Evolutionary conservation across 2,329 filamentous ascomycete species (phyloP), one percentile per base, ranked within the genome.

Genomic region (Pyrenophora graminea): DNA sequence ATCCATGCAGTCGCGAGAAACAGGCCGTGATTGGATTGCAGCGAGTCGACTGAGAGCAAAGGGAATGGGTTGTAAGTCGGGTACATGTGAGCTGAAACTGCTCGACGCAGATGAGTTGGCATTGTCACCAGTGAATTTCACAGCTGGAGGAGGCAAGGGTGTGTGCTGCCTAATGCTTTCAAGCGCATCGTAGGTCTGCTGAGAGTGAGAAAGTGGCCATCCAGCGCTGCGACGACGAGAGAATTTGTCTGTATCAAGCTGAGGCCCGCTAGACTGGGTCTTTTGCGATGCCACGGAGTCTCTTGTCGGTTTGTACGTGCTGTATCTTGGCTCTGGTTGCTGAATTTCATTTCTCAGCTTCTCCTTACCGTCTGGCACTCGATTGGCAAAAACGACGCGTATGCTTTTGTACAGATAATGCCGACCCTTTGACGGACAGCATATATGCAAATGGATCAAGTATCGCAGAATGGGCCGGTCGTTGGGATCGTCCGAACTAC

Each of bases 361-460:
- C 74, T 97, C 93, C 69, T 97, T 96, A 34, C 91, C 93, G 63
- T 97, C 94, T 0, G 94, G 93, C 0, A 97, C 93, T 21, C 94
- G 85, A 69, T 97, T 97, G 46, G 94, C 94, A 70, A 99, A 99
- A 3, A 99, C 93, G 31, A 97, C 90, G 12, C 94, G 86, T 51
- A 97, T 89, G 63, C 85, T 91, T 65, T 94, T 95, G 77, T 97
- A 94, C 5, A 99, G 79, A 64, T 91, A 97, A 71, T 87, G 96
- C 10, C 92, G 85, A 5, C 90, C 91, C 57, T 87, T 89, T 0
- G 87, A 85, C 1, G 91, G 88, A 64, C 88, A 93, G 74, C 93
- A 97, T 50, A 99, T 94, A 69, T 97, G 91, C 43, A 99, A 69
- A 68, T 99, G 94, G 46, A 96, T 85, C 15, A 99, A 81, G 72